Conservation (phyloP, 306 rosid genomes). For the Cyamopsis tetragonoloba region DNA sequence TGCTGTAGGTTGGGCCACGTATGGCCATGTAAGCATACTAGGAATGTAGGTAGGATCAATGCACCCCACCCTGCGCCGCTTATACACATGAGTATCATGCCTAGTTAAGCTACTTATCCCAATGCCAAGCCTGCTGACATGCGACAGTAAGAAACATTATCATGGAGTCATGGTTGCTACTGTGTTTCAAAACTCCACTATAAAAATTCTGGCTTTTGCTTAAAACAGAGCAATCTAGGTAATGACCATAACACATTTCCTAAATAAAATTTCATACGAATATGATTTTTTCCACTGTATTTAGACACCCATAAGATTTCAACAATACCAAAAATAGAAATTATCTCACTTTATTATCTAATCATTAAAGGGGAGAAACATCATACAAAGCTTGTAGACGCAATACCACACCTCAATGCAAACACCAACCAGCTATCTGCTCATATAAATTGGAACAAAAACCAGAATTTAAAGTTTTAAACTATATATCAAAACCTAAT, state of each 20-base stretch:
- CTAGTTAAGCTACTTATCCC: neutral
- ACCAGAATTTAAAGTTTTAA: constrained; percentile 13
- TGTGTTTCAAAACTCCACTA: neutral
- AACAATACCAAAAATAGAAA: neutral
- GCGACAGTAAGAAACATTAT: neutral
- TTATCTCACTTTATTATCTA: neutral
- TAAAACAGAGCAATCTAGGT: neutral
- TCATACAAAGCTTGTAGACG: neutral
- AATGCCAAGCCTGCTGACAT: neutral
- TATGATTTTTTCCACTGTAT: neutral
- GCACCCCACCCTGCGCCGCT: neutral
- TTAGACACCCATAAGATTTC: neutral
- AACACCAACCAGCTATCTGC: neutral
- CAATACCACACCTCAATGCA: neutral
- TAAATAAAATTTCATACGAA: neutral
- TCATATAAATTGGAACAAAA: neutral
- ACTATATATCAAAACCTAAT: neutral
- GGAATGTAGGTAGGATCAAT: neutral
- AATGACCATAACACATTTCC: neutral
- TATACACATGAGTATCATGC: neutral
- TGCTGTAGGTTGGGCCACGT: neutral
- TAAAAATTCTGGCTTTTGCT: neutral
- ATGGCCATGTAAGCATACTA: neutral
- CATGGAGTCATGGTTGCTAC: neutral
- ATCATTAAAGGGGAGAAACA: neutral